These are phyloP conservation scores for Camillea tinctor DNA, from an alignment of 2,329 filamentous ascomycete species.

Conservation along the genomic window DNA sequence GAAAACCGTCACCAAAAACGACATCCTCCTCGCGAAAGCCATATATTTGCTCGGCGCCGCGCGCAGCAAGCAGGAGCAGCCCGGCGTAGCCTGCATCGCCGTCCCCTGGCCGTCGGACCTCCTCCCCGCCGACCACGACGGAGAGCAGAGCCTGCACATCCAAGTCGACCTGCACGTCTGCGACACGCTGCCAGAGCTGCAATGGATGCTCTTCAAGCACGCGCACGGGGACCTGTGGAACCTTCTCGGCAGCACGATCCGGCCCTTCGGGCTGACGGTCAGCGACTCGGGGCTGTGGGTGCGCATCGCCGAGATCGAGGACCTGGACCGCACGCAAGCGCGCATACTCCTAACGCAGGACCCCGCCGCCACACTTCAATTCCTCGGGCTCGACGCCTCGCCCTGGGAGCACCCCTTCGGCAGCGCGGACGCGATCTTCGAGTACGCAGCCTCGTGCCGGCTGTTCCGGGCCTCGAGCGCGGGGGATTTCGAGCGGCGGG, in stretches of 20 bases:
- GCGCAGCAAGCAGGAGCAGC: constrained; percentile 30
- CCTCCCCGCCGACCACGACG: not conserved
- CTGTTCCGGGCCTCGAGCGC: constrained; percentile 49
- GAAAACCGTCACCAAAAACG: not conserved
- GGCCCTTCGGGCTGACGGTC: constrained; percentile 63
- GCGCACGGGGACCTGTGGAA: constrained; percentile 73
- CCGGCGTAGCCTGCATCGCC: constrained; percentile 44
- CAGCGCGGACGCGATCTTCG: constrained; percentile 55
- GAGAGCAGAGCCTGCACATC: constrained; percentile 41
- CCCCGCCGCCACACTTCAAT: constrained; percentile 54
- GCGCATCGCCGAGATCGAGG: constrained; percentile 67
- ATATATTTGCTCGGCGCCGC: constrained; percentile 46
- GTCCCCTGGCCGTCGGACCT: constrained; percentile 50
- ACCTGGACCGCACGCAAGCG: constrained; percentile 51
- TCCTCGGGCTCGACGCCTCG: constrained; percentile 57
- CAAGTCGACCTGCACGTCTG: constrained; percentile 70
- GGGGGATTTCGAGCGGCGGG: constrained; percentile 27
- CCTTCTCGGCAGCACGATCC: constrained; percentile 61
- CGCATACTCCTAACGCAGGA: constrained; percentile 60
- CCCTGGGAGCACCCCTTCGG: constrained; percentile 57
- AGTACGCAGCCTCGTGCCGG: constrained; percentile 57
- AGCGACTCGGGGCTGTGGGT: constrained; percentile 64
- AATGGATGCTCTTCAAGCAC: constrained; percentile 67
- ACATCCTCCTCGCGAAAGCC: constrained; percentile 31
- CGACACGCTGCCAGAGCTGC: constrained; percentile 39